Percentiles rank a stretch among this genome's conserved stretches.
phyloP scores from a whole-genome alignment of 768 basidiomycete species.

The Tulasnella sp. region DNA sequence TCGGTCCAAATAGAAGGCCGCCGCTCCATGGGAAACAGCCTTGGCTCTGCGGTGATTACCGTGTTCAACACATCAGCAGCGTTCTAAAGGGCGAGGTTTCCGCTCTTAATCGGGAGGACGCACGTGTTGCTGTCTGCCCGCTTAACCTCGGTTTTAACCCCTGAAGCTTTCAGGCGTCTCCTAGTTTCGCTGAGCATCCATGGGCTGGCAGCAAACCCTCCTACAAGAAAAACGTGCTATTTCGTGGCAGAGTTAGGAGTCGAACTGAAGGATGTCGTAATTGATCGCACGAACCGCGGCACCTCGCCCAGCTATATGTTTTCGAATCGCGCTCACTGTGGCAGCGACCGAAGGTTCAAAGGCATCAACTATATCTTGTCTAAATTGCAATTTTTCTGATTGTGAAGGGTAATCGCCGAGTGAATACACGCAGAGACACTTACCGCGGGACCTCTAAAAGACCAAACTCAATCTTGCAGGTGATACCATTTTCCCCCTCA shows the following conservation, averaged over 20 bases:
- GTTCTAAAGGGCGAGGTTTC: too few relatives aligned
- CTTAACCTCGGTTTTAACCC: constrained; percentile 59
- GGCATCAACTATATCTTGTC: constrained; percentile 43
- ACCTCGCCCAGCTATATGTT: constrained; percentile 47
- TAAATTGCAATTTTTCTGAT: neutral
- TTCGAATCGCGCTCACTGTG: constrained; percentile 46
- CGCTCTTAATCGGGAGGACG: constrained; percentile 36
- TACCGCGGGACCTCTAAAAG: neutral
- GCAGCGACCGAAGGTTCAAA: constrained; percentile 52
- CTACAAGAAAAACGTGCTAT: constrained; percentile 81
- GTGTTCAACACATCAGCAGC: neutral
- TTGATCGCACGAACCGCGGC: constrained; percentile 28
- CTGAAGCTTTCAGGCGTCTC: constrained; percentile 60
- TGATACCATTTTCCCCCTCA: neutral
- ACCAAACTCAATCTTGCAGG: neutral
- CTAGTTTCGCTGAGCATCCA: constrained; percentile 79
- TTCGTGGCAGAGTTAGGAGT: constrained; percentile 40
- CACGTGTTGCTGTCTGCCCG: constrained; percentile 81
- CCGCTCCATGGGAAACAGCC: constrained; percentile 81
- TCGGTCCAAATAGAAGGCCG: constrained; percentile 84
- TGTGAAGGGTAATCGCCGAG: neutral
- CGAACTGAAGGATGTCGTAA: constrained; percentile 50
- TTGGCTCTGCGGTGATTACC: constrained; percentile 61
- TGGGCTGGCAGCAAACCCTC: constrained; percentile 80
- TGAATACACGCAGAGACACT: neutral